Conservation (phyloP, 805 yeast species). For the Metschnikowia colocasiae region DNA sequence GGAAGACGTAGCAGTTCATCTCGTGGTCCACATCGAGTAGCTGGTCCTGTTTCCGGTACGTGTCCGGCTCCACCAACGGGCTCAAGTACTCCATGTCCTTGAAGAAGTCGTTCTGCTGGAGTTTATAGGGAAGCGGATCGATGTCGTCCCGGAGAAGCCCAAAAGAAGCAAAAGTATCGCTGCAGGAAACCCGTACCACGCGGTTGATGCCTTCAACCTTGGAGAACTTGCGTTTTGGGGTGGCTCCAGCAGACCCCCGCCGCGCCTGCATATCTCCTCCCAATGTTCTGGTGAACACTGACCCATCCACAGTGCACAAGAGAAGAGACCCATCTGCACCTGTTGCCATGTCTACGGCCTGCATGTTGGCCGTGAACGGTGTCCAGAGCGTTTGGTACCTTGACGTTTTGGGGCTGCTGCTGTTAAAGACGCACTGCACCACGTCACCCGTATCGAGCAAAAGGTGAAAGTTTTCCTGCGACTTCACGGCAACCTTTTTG, state of each 20-base stretch:
- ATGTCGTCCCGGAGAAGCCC: constrained; percentile 63
- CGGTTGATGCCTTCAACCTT: constrained; percentile 53
- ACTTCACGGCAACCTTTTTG: constrained; percentile 31
- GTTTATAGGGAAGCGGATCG: constrained; percentile 53
- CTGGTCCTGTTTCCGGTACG: constrained; percentile 40
- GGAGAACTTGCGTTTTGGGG: constrained; percentile 45
- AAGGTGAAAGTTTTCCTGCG: constrained; percentile 44
- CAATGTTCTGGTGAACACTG: constrained; percentile 46
- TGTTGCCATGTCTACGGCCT: constrained; percentile 64
- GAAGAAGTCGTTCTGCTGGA: constrained; percentile 44
- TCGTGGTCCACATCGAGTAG: constrained; percentile 31
- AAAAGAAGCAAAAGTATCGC: constrained; percentile 60
- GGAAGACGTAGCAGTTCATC: constrained; percentile 22
- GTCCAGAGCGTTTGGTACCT: constrained; percentile 57
- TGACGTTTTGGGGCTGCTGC: constrained; percentile 24
- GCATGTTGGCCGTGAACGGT: constrained; percentile 54
- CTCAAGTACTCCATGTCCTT: constrained; percentile 56
- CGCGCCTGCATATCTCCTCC: constrained; percentile 20
- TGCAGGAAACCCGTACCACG: constrained; percentile 62
- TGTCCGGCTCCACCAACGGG: constrained; percentile 36
- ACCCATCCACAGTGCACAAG: constrained; percentile 65
- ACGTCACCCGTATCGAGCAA: constrained; percentile 61
- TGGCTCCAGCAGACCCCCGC: constrained; percentile 20
- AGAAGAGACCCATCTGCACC: constrained; percentile 66
- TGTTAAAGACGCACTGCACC: constrained; percentile 29